Percentiles rank a stretch among this genome's conserved stretches.
phyloP scores from a whole-genome alignment of 2,329 filamentous ascomycete genomes.

The Venturiaceae sp. region DNA sequence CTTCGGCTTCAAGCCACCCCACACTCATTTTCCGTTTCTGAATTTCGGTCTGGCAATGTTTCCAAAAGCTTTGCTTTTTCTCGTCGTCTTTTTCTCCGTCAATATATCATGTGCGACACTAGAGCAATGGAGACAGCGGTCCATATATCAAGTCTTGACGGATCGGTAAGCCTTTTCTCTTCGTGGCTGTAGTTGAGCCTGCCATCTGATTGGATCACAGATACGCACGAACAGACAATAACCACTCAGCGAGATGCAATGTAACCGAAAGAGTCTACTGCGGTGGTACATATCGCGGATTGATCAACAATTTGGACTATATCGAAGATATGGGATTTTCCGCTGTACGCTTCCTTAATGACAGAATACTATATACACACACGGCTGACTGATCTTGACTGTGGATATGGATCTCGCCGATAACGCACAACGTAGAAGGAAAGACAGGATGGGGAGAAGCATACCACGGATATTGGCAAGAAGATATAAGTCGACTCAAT shows the following conservation, averaged over 20 bases:
- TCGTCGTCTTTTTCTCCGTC: neutral
- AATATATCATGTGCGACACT: neutral
- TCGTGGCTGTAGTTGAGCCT: neutral
- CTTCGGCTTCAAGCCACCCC: too few species aligned
- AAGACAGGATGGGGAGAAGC: constrained; percentile 31
- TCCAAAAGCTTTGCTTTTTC: neutral
- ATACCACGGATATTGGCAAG: constrained; percentile 45
- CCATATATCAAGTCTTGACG: constrained; percentile 34
- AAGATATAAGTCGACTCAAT: constrained; percentile 45
- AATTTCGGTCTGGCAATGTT: too few species aligned
- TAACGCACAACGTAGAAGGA: constrained; percentile 31
- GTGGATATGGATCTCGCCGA: constrained; percentile 36
- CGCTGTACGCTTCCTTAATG: constrained; percentile 22
- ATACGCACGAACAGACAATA: constrained; percentile 29
- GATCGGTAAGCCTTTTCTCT: constrained; percentile 19
- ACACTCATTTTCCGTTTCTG: too few species aligned
- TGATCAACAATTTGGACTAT: constrained; percentile 51
- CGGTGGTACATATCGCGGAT: constrained; percentile 50
- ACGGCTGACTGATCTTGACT: constrained; percentile 11
- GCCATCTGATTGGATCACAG: constrained; percentile 10
- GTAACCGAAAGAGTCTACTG: constrained; percentile 38
- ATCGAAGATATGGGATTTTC: constrained; percentile 53
- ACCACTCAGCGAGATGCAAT: constrained; percentile 27
- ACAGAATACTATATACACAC: neutral
- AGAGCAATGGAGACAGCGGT: constrained; percentile 26